Evolutionary conservation across 257 asterid species (phyloP).

Genomic region (Solanum microdontum): DNA sequence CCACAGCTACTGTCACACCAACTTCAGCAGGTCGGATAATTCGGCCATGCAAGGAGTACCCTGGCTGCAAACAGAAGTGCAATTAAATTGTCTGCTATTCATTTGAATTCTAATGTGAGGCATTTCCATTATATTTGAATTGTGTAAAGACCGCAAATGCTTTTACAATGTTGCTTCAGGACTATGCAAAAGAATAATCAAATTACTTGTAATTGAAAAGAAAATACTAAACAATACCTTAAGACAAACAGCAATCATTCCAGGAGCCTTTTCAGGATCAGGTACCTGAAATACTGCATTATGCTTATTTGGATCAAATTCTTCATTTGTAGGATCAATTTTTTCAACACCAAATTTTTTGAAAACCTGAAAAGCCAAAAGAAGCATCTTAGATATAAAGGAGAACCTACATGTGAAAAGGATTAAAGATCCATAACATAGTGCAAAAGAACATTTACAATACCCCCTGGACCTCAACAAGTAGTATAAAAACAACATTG

Average conservation of each 20-base stretch:
- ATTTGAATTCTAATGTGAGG: neutral
- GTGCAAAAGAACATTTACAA: neutral
- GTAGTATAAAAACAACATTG: neutral
- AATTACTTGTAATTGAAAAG: neutral
- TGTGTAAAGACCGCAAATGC: neutral
- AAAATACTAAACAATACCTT: slow-evolving; percentile 40
- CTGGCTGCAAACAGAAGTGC: slow-evolving; percentile 34
- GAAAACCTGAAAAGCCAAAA: slow-evolving; percentile 42
- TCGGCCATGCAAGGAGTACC: slow-evolving; percentile 63
- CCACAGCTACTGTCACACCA: slow-evolving; percentile 53
- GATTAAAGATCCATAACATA: neutral
- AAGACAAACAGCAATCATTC: slow-evolving; percentile 64
- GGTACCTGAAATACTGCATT: slow-evolving; percentile 92
- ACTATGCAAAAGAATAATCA: neutral
- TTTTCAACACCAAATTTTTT: slow-evolving; percentile 71
- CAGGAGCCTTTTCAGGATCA: slow-evolving; percentile 77
- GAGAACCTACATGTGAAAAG: neutral
- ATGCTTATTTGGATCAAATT: slow-evolving; percentile 90
- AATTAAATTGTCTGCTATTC: neutral
- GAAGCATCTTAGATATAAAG: neutral
- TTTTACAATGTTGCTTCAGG: neutral
- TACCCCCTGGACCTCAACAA: neutral
- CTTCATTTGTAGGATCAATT: slow-evolving; percentile 55
- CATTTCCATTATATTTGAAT: neutral
- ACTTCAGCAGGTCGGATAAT: slow-evolving; percentile 87